Evolutionary conservation across 179 eudicot genomes (phyloP), one percentile per base, ranked within the genome.

Genomic region (Carnegiea gigantea): DNA sequence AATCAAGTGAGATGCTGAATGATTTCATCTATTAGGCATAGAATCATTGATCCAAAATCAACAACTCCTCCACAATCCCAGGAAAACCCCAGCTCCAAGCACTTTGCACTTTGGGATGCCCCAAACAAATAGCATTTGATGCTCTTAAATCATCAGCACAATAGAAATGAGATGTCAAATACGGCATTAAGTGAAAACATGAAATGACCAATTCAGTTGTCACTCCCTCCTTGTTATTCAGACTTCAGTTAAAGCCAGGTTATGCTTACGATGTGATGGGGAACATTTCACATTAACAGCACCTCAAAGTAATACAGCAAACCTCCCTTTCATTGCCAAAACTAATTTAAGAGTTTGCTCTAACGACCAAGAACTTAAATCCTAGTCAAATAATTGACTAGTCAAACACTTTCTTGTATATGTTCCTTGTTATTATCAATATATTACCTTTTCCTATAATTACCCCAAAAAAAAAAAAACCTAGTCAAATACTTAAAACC

Each of bases 61-160:
- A 64, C 13, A 11, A 57, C 28, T 36, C 24, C 24, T 54, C 33
- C 17, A 40, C 57, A 51, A 51, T 51, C 57, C 57, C n/a, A 60
- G 11, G 54, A 20, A 54, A 38, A 46, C 43, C 36, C 20, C 13
- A 38, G 40, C 77, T 80, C 40, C 24, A 10, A 72, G 33, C 10
- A 57, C 51, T 79, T 59, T 28, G 12, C 77, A 57, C 82, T 36
- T 51, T 51, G 57, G 44, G 57, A 51, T 51, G 57, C 18, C 18
- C 57, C 57, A 11, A 51, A 51, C 20, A 51, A 11, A 17, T 51
- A 5, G 57, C 15, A 51, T 51, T 51, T 51, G 17, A 51, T 51
- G 57, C 17, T 51, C 57, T 12, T 12, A 17, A 5, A 51, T 51
- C 57, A 51, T 51, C 10, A 9, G 57, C 9, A 51, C 6, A 40